Evolutionary conservation across 164 flowering plant genomes (phyloP).

Genomic region (Taxillus chinensis): DNA sequence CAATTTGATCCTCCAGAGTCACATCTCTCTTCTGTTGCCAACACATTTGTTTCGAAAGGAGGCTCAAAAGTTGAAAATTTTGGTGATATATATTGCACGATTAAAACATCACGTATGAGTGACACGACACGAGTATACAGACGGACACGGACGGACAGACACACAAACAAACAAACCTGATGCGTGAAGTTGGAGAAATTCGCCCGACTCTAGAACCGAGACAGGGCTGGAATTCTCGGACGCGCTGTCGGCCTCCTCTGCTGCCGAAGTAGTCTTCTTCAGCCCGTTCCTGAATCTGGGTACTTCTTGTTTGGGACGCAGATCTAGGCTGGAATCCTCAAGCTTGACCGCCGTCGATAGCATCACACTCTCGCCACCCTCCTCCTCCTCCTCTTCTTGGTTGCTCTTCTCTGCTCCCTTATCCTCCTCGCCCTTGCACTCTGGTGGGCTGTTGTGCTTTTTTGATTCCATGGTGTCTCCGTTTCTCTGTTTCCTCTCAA

Average conservation of each 20-base stretch:
- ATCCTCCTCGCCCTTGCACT: background rate
- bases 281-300: conserved; percentile 15
- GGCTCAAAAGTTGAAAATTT: no score
- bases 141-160: background rate
- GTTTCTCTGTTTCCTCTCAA: conserved; percentile 25
- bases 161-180: conserved; percentile 27
- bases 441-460: conserved; percentile 6
- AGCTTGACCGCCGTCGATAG: background rate
- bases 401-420: background rate
- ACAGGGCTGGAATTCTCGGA: conserved; percentile 73
- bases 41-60: background rate
- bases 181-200: conserved; percentile 20
- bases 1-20: conserved; percentile 18
- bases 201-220: conserved; percentile 56
- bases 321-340: conserved; percentile 5
- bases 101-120: no score
- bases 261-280: conserved; percentile 1
- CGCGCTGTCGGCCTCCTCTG: conserved; percentile 23
- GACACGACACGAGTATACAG: background rate
- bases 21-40: conserved; percentile 18
- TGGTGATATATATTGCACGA: no score
- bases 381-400: background rate
- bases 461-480: conserved; percentile 6
- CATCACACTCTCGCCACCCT: background rate
- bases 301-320: conserved; percentile 8